These are phyloP conservation scores for Verticillium isaacii DNA, from an alignment of 2,329 filamentous ascomycete genomes.

Conservation along the genomic window DNA sequence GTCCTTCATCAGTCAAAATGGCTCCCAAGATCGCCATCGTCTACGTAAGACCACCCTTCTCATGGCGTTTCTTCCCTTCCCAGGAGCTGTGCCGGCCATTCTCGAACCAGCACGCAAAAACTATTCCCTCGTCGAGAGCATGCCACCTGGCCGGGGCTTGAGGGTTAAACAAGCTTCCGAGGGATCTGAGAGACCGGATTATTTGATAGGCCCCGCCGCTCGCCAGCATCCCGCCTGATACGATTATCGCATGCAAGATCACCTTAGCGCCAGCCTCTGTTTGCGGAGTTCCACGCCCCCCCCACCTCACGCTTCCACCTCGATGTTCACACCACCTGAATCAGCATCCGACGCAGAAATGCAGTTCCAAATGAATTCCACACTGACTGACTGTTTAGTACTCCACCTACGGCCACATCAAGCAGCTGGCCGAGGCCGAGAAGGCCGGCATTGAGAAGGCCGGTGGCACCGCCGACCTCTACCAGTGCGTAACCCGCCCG, in stretches of 20 bases:
- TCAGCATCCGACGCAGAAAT: neutral
- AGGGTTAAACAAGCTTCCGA: neutral
- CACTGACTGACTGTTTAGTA: conserved; percentile 50
- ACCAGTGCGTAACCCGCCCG: conserved; percentile 53
- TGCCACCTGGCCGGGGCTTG: neutral
- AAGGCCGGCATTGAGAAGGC: conserved; percentile 84
- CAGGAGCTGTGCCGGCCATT: neutral
- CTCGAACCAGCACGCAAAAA: neutral
- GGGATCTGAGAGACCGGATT: neutral
- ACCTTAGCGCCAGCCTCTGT: neutral
- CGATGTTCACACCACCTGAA: neutral
- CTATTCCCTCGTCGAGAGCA: too few species aligned
- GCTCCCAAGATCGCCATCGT: conserved; percentile 82
- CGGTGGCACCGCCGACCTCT: conserved; percentile 77
- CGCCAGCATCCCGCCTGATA: neutral
- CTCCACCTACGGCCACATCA: conserved; percentile 91
- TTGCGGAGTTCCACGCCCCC: neutral
- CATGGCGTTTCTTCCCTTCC: neutral
- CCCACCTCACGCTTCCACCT: neutral
- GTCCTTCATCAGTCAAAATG: conserved; percentile 49
- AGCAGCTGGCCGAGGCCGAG: conserved; percentile 80
- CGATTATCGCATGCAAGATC: neutral
- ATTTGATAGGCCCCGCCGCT: neutral
- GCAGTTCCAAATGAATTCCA: neutral
- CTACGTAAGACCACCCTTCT: conserved; percentile 57